A percentile compares a stretch with the other conserved stretches of the same genome.
Evolutionary conservation across 2,329 filamentous ascomycete genomes (phyloP).

Genomic region (Laburnicola sp.): DNA sequence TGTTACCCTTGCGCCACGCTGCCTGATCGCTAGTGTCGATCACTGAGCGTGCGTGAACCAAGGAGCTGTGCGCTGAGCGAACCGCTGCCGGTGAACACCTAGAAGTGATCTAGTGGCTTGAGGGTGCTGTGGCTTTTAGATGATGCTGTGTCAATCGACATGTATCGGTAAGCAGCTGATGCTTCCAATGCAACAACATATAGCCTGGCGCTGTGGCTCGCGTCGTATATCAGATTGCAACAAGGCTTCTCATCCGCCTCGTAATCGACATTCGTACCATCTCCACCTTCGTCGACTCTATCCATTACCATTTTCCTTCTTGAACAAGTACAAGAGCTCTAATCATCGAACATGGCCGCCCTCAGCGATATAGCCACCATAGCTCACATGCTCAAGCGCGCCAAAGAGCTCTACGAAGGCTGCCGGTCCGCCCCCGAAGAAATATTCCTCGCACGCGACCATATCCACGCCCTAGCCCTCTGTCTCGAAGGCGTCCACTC

Average conservation of each 20-base stretch:
- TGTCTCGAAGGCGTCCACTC: constrained; percentile 20
- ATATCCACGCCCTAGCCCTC: constrained; percentile 19
- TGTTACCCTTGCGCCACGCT: constrained; percentile 11
- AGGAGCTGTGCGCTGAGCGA: constrained; percentile 1
- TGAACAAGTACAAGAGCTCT: not conserved
- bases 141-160: not conserved
- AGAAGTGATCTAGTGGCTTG: not conserved
- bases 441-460: constrained; percentile 16
- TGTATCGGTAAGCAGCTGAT: not conserved
- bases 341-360: constrained; percentile 10
- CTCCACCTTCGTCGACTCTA: not conserved
- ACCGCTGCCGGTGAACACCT: not conserved
- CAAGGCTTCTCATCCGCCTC: not conserved
- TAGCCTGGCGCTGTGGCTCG: not conserved
- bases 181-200: not conserved
- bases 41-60: not conserved
- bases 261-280: too few species aligned
- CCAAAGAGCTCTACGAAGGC: constrained; percentile 16
- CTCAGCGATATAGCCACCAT: constrained; percentile 14
- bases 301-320: not conserved
- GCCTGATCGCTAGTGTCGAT: not conserved
- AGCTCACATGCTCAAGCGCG: constrained; percentile 14
- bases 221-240: not conserved
- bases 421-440: constrained; percentile 16
- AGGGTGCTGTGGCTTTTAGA: not conserved